Evolutionary conservation across 352 stramenopile species (phyloP).

Genomic region (Blastocystis sp.): DNA sequence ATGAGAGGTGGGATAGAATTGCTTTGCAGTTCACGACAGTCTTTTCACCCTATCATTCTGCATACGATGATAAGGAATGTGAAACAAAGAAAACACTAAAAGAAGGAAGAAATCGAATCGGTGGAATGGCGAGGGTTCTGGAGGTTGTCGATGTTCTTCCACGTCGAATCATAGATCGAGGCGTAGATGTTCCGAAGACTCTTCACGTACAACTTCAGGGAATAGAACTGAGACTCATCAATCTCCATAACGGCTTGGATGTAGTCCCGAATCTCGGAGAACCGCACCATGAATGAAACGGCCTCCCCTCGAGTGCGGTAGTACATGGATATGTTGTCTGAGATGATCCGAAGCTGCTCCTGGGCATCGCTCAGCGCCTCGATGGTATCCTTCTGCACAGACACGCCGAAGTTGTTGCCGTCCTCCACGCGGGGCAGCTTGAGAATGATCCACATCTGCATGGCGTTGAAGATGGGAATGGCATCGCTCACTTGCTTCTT

Average conservation of each 20-base stretch:
- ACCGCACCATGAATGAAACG: neutral
- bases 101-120: constrained; percentile 27
- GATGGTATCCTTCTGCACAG: constrained; percentile 57
- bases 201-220: constrained; percentile 19
- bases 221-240: constrained; percentile 46
- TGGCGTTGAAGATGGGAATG: constrained; percentile 26
- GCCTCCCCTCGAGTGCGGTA: constrained; percentile 10
- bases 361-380: neutral
- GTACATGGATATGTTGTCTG: constrained; percentile 19
- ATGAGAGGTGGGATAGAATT: neutral
- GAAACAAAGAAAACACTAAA: constrained; percentile 26
- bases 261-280: neutral
- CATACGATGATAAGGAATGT: neutral
- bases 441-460: constrained; percentile 72
- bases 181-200: constrained; percentile 4
- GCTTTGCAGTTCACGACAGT: no score
- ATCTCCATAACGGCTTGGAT: constrained; percentile 24
- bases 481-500: constrained; percentile 24
- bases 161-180: constrained; percentile 2
- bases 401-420: constrained; percentile 72
- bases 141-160: constrained; percentile 43
- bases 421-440: constrained; percentile 71
- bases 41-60: no score
- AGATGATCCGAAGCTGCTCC: neutral
- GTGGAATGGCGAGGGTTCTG: constrained; percentile 25